phyloP scores from a whole-genome alignment of 306 rosid species.

The Cotoneaster glaucophyllus region DNA sequence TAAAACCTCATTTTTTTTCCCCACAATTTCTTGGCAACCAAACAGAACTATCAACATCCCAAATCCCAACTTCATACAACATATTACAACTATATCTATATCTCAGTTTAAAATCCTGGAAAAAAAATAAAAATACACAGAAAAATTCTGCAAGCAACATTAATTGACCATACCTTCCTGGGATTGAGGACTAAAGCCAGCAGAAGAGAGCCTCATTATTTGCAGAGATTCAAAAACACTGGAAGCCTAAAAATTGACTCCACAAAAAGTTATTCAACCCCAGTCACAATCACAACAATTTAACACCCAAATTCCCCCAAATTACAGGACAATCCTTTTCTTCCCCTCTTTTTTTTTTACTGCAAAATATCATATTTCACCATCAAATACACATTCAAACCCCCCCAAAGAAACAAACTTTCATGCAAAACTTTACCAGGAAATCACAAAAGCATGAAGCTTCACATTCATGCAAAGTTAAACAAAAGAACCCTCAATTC shows the following conservation, averaged over 20 bases:
- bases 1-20: background rate
- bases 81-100: background rate
- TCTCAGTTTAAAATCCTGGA: background rate
- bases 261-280: conserved; percentile 25
- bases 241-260: conserved; percentile 31
- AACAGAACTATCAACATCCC: background rate
- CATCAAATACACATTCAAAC: conserved; percentile 32
- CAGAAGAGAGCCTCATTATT: conserved; percentile 80
- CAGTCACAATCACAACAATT: conserved; percentile 28
- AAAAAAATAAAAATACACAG: background rate
- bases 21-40: background rate
- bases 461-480: conserved; percentile 8
- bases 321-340: conserved; percentile 27
- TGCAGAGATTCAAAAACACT: conserved; percentile 13
- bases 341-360: conserved; percentile 20
- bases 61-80: background rate
- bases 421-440: conserved; percentile 4
- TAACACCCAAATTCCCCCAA: conserved; percentile 35
- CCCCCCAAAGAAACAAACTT: conserved; percentile 16
- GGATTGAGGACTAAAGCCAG: conserved; percentile 84
- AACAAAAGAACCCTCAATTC: conserved; percentile 11
- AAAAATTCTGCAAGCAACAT: conserved; percentile 11
- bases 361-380: conserved; percentile 36
- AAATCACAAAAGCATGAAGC: conserved; percentile 12
- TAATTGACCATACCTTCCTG: conserved; percentile 58